phyloP scores from a whole-genome alignment of 345 rosid species.

The Populus euphratica region DNA sequence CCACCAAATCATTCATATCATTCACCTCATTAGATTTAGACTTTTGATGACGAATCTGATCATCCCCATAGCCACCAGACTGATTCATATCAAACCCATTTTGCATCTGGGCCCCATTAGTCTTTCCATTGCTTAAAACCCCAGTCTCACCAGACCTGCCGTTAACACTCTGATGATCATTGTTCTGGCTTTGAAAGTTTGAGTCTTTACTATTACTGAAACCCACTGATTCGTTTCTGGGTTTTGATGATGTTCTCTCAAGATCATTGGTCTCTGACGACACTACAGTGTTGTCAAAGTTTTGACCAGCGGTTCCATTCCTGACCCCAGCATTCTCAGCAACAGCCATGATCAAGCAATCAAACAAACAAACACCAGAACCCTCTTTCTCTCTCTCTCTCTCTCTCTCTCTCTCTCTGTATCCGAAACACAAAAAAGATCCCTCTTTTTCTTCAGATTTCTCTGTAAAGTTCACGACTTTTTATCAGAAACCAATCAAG shows the following conservation, averaged over 20 bases:
- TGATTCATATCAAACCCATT: conserved; percentile 31
- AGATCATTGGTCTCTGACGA: conserved; percentile 48
- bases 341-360: conserved; percentile 71
- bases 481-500: neutral
- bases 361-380: neutral
- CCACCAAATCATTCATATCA: conserved; percentile 76
- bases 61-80: conserved; percentile 25
- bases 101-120: conserved; percentile 30
- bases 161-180: conserved; percentile 38
- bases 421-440: conserved; percentile 11
- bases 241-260: conserved; percentile 41
- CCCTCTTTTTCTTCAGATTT: conserved; percentile 20
- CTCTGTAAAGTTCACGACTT: conserved; percentile 22
- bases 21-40: conserved; percentile 35
- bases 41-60: conserved; percentile 26
- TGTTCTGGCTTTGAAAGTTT: conserved; percentile 20
- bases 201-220: conserved; percentile 11
- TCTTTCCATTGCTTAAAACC: conserved; percentile 24
- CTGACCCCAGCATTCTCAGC: conserved; percentile 83
- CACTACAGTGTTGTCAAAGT: conserved; percentile 51
- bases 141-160: conserved; percentile 23
- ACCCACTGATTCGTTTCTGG: conserved; percentile 37
- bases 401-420: neutral
- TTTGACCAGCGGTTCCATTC: conserved; percentile 63
- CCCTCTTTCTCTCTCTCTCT: neutral